These are phyloP conservation scores for Plasmodium yoelii DNA, from an alignment of 169 alveolate species.

Conservation along the genomic window DNA sequence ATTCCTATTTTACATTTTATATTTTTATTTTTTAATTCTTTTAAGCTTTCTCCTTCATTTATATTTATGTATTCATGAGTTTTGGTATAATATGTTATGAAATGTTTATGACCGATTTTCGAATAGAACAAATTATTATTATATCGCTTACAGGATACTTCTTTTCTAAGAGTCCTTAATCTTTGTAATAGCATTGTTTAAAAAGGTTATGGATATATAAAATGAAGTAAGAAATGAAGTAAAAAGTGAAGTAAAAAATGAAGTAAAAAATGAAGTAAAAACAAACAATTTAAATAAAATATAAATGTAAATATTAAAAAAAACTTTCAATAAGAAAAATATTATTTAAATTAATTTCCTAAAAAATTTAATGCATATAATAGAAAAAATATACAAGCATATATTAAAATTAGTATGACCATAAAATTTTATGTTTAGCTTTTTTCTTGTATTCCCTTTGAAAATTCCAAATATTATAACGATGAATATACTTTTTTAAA, in stretches of 20 bases:
- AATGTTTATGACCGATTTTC: not conserved
- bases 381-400: too few species aligned
- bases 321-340: too few species aligned
- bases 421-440: too few species aligned
- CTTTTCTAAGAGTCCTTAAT: slow-evolving; percentile 15
- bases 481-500: too few species aligned
- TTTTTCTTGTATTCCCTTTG: too few species aligned
- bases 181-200: slow-evolving; percentile 11
- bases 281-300: not conserved
- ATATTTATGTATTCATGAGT: slow-evolving; percentile 70
- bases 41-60: slow-evolving; percentile 27
- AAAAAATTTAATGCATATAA: too few species aligned
- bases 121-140: not conserved
- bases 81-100: slow-evolving; percentile 57
- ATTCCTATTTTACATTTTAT: slow-evolving; percentile 79
- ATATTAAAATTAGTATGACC: too few species aligned
- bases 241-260: slow-evolving; percentile 1
- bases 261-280: not conserved
- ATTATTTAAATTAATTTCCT: too few species aligned
- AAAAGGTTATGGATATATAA: not conserved
- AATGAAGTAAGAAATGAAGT: not conserved
- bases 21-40: slow-evolving; percentile 27
- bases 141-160: slow-evolving; percentile 6
- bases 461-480: too few species aligned
- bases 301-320: too few species aligned